Evolutionary conservation across 805 yeast genomes (phyloP).

Genomic region (Yarrowia osloensis): DNA sequence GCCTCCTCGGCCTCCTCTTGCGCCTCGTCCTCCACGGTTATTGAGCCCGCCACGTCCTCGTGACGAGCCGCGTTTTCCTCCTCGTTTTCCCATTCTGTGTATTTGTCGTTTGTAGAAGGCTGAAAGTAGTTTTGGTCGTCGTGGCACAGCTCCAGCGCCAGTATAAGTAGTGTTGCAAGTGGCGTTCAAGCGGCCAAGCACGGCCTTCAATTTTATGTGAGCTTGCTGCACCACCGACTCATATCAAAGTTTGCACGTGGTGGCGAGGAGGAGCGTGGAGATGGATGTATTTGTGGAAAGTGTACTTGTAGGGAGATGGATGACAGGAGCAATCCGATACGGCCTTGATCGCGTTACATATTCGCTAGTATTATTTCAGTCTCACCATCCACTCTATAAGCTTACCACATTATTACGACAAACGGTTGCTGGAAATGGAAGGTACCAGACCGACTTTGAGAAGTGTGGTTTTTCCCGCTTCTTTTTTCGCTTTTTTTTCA

Average conservation of each 20-base stretch:
- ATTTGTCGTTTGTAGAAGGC: not conserved
- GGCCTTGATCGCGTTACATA: too few species aligned
- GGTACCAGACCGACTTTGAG: not conserved
- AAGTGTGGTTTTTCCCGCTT: too few species aligned
- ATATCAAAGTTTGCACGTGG: slow-evolving; percentile 28
- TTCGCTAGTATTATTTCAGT: too few species aligned
- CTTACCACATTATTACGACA: not conserved
- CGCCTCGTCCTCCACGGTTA: slow-evolving; percentile 9
- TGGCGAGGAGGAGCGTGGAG: not conserved
- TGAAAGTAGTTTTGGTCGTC: not conserved
- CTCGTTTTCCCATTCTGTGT: slow-evolving; percentile 24
- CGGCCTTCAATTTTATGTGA: not conserved
- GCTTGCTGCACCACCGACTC: slow-evolving; percentile 17
- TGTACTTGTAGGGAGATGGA: too few species aligned
- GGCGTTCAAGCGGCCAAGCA: not conserved
- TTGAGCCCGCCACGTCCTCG: slow-evolving; percentile 9
- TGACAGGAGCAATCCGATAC: too few species aligned
- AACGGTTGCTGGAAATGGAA: not conserved
- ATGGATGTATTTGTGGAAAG: too few species aligned
- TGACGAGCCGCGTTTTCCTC: slow-evolving; percentile 15
- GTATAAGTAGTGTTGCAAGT: not conserved
- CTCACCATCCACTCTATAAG: too few species aligned
- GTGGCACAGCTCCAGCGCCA: not conserved
- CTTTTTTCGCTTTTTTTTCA: not conserved
- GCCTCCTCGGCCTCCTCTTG: not conserved